These are phyloP conservation scores for Breynia disticha DNA, from an alignment of 441 rosid species.

Conservation along the genomic window DNA sequence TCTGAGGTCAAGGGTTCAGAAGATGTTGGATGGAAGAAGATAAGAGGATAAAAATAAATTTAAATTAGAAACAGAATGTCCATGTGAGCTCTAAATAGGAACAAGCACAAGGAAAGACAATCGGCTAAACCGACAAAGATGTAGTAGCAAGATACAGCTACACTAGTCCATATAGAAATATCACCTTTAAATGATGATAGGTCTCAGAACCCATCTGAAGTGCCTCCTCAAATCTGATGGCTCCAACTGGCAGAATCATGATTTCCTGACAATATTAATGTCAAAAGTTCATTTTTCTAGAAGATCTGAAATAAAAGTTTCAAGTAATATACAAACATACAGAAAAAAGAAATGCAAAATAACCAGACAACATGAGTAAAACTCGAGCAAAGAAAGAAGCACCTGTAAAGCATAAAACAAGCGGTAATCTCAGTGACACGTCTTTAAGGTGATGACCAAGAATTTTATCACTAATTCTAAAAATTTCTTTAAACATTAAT, in stretches of 20 bases:
- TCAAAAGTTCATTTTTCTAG: constrained; percentile 2
- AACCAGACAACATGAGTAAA: neutral
- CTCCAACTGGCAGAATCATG: constrained; percentile 88
- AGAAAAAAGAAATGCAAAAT: neutral
- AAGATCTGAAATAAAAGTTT: neutral
- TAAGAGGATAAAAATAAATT: too few relatives aligned
- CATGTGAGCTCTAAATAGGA: too few relatives aligned
- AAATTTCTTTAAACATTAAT: too few relatives aligned
- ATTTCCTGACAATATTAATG: constrained; percentile 49
- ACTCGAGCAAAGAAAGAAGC: too few relatives aligned
- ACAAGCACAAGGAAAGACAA: too few relatives aligned
- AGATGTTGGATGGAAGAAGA: too few relatives aligned
- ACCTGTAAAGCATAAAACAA: too few relatives aligned
- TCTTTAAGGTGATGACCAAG: too few relatives aligned
- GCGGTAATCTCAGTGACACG: too few relatives aligned
- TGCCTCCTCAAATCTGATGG: constrained; percentile 89
- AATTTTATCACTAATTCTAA: too few relatives aligned
- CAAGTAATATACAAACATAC: neutral
- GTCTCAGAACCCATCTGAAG: constrained; percentile 92
- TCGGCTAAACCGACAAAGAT: neutral
- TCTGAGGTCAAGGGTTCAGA: too few relatives aligned
- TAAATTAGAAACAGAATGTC: too few relatives aligned
- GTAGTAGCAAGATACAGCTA: neutral
- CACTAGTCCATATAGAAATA: constrained; percentile 6
- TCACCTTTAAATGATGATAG: constrained; percentile 91